These are phyloP conservation scores for Maudiozyma humilis DNA, from an alignment of 1,139 yeast species.

Conservation along the genomic window DNA sequence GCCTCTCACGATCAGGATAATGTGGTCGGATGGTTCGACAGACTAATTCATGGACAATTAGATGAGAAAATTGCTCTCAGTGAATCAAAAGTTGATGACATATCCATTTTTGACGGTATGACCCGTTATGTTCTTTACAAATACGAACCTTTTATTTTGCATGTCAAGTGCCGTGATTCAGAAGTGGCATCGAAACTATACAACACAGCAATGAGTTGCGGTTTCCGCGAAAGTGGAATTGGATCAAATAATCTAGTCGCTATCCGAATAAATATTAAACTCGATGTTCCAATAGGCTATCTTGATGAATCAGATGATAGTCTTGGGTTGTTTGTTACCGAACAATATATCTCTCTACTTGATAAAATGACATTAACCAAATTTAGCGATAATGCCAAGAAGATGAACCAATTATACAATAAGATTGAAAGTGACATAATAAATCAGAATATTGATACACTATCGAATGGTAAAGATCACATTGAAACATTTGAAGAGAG, in stretches of 20 bases:
- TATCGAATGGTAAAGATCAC: constrained; percentile 5
- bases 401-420: constrained; percentile 41
- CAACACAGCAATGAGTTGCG: constrained; percentile 70
- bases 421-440: constrained; percentile 36
- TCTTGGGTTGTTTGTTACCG: constrained; percentile 40
- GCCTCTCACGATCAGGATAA: constrained; percentile 58
- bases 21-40: constrained; percentile 46
- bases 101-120: constrained; percentile 9
- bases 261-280: constrained; percentile 52
- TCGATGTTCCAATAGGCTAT: constrained; percentile 69
- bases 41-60: constrained; percentile 8
- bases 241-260: constrained; percentile 76
- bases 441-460: background rate
- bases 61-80: constrained; percentile 7
- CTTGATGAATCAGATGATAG: constrained; percentile 31
- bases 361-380: constrained; percentile 49
- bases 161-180: constrained; percentile 65
- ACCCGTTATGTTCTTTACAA: constrained; percentile 56
- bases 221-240: constrained; percentile 81
- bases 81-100: background rate
- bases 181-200: constrained; percentile 54
- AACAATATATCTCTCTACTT: constrained; percentile 41
- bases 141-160: constrained; percentile 77
- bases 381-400: constrained; percentile 53
- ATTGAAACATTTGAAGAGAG: constrained; percentile 50